Percentiles rank a stretch among this genome's conserved stretches.
Evolutionary conservation across 345 rosid species (phyloP).

Genomic region (Sonneratia caseolaris): DNA sequence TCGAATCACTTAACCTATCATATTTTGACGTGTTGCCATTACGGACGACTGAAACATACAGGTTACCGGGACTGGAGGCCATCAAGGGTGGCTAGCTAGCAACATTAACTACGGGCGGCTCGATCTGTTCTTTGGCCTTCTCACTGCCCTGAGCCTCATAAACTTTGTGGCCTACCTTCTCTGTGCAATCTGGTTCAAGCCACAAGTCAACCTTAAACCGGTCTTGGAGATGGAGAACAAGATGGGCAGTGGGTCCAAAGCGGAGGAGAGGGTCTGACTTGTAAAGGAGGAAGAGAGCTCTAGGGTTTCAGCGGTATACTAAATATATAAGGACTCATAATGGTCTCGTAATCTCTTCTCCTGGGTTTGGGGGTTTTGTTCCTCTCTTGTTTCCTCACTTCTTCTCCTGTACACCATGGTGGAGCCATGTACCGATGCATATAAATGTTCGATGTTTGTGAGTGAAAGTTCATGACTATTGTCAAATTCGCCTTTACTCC

Average conservation of each 20-base stretch:
- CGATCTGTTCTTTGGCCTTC: constrained; percentile 47
- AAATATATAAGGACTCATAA: background rate
- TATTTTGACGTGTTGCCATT: background rate
- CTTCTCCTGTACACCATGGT: no score
- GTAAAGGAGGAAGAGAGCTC: background rate
- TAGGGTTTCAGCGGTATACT: background rate
- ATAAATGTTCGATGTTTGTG: no score
- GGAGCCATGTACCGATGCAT: no score
- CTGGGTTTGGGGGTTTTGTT: no score
- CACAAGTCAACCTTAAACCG: constrained; percentile 15
- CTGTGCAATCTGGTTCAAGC: constrained; percentile 40
- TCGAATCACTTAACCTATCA: background rate
- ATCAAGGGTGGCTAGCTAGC: constrained; percentile 49
- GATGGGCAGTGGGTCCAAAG: constrained; percentile 3
- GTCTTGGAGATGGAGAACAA: constrained; percentile 22
- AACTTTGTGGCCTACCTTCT: constrained; percentile 33
- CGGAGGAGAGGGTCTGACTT: constrained; percentile 18
- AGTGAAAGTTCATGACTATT: no score
- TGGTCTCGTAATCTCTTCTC: background rate
- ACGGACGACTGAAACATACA: background rate
- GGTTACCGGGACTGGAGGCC: constrained; percentile 18
- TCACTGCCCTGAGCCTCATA: constrained; percentile 29
- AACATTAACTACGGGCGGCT: constrained; percentile 50
- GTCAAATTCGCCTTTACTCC: no score
- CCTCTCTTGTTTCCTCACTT: no score